Evolutionary conservation across 768 basidiomycete genomes (phyloP).

Genomic region (Lyophyllum shimeji): DNA sequence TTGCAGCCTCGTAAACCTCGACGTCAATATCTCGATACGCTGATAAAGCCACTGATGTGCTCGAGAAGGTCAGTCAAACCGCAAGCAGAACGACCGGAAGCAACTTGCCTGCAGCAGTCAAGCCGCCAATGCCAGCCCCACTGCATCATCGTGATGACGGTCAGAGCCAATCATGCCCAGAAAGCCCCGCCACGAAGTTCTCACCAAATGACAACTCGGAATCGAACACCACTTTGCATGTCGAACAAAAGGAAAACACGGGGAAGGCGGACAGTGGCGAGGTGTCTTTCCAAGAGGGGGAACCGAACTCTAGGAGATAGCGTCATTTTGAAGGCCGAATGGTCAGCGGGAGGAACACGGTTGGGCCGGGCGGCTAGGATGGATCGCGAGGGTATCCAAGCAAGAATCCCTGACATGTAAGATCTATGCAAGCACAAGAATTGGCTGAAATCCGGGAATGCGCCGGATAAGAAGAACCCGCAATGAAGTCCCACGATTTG

Average conservation of each 20-base stretch:
- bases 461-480: constrained; percentile 32
- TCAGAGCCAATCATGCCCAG: constrained; percentile 16
- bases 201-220: constrained; percentile 58
- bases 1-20: constrained; percentile 54
- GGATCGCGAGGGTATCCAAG: constrained; percentile 28
- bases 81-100: not conserved
- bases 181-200: constrained; percentile 14
- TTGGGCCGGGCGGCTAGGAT: constrained; percentile 41
- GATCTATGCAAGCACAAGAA: constrained; percentile 28
- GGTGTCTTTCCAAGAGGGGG: constrained; percentile 11
- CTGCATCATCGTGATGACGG: constrained; percentile 24
- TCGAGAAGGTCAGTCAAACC: constrained; percentile 8
- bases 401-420: constrained; percentile 41
- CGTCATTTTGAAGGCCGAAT: constrained; percentile 35
- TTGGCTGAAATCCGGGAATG: constrained; percentile 25
- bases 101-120: constrained; percentile 39
- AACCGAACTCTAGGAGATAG: constrained; percentile 18
- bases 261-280: constrained; percentile 13
- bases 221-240: constrained; percentile 33
- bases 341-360: constrained; percentile 36
- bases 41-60: constrained; percentile 37
- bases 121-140: constrained; percentile 53
- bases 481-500: constrained; percentile 41
- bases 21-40: constrained; percentile 54
- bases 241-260: constrained; percentile 4